Evolutionary conservation across 306 rosid species (phyloP).

Genomic region (Pyrus communis): DNA sequence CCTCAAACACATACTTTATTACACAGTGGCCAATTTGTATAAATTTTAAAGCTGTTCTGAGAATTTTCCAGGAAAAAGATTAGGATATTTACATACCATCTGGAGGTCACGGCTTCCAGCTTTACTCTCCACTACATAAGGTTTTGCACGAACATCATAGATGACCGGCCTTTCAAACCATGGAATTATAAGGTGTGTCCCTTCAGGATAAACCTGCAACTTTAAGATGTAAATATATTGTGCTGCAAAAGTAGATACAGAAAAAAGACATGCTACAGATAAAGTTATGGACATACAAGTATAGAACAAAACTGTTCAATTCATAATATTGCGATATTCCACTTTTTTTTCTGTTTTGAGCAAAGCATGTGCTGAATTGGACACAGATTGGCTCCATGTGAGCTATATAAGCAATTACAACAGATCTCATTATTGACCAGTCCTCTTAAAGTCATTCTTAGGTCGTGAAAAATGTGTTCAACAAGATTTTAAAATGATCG

Average conservation of each 20-base stretch:
- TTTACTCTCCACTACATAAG: slow-evolving; percentile 59
- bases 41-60: not conserved
- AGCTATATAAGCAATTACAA: not conserved
- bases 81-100: slow-evolving; percentile 37
- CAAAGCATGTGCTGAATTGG: not conserved
- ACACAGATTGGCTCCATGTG: not conserved
- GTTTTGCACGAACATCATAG: slow-evolving; percentile 80
- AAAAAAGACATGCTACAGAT: not conserved
- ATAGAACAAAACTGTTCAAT: not conserved
- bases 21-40: not conserved
- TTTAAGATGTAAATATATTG: slow-evolving; percentile 1
- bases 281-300: not conserved
- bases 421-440: not conserved
- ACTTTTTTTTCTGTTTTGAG: not conserved
- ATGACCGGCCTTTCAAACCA: slow-evolving; percentile 90
- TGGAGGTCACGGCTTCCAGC: slow-evolving; percentile 87
- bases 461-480: not conserved
- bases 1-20: not conserved
- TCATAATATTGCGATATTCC: not conserved
- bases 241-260: not conserved
- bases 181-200: slow-evolving; percentile 70
- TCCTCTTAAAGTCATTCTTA: not conserved
- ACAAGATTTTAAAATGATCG: not conserved
- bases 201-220: slow-evolving; percentile 89
- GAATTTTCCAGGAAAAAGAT: not conserved